Conservation (phyloP, 140 eudicot genomes). For the Bidens hawaiensis region DNA sequence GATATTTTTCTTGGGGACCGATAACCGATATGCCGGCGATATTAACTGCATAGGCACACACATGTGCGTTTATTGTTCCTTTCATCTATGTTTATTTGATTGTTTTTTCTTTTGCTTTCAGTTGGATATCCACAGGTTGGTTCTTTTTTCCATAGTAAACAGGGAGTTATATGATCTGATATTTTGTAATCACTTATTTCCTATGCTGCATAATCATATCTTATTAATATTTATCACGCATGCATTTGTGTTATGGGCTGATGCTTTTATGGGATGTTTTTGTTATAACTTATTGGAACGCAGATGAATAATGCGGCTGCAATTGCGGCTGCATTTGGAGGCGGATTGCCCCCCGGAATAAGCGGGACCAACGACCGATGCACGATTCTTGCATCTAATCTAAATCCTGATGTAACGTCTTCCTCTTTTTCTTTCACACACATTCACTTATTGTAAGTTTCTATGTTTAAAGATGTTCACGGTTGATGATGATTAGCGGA, state of each 20-base stretch:
- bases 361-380: conserved; percentile 90
- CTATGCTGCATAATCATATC: background rate
- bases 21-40: too few relatives aligned
- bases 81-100: conserved; percentile 1
- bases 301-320: conserved; percentile 86
- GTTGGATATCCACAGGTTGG: conserved; percentile 95
- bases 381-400: conserved; percentile 78
- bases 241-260: conserved; percentile 8
- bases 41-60: conserved; percentile 21
- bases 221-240: background rate
- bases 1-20: too few relatives aligned
- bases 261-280: conserved; percentile 4
- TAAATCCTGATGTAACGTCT: conserved; percentile 74
- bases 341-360: conserved; percentile 84
- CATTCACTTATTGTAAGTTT: background rate
- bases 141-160: conserved; percentile 24
- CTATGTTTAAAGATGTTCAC: background rate
- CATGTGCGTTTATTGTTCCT: background rate
- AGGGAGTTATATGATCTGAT: conserved; percentile 11
- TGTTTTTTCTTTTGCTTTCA: conserved; percentile 31
- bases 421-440: background rate
- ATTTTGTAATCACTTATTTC: background rate
- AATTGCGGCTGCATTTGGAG: conserved; percentile 95
- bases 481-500: conserved; percentile 45
- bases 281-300: conserved; percentile 3